Conservation (phyloP, 768 basidiomycete genomes). For the Jaapia argillacea region DNA sequence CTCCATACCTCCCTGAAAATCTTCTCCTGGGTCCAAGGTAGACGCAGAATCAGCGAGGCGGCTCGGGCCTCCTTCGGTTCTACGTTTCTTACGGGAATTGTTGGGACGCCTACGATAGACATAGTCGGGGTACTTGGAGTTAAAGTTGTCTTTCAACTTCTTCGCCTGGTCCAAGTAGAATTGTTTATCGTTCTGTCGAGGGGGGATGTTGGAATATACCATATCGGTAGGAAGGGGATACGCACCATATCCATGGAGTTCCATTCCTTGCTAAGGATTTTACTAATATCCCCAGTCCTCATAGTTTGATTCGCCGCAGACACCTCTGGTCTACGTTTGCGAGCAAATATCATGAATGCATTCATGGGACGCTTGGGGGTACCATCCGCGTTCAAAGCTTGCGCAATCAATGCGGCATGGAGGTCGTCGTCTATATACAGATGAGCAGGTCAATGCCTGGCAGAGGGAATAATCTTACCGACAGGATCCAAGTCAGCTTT, state of each 20-base stretch:
- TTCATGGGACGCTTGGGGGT: too few relatives aligned
- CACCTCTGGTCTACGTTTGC: too few relatives aligned
- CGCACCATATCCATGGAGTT: slow-evolving; percentile 65
- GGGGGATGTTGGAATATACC: slow-evolving; percentile 5
- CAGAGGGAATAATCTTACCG: too few relatives aligned
- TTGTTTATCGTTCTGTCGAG: slow-evolving; percentile 61
- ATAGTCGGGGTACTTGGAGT: slow-evolving; percentile 80
- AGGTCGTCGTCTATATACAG: too few relatives aligned
- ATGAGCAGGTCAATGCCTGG: too few relatives aligned
- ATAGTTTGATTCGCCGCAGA: too few relatives aligned
- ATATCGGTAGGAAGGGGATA: slow-evolving; percentile 6
- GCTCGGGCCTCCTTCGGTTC: slow-evolving; percentile 22
- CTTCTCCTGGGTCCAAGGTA: too few relatives aligned
- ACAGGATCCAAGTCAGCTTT: too few relatives aligned
- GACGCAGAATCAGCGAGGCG: slow-evolving; percentile 21
- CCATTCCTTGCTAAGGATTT: slow-evolving; percentile 84
- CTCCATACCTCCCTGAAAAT: too few relatives aligned
- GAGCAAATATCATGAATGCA: too few relatives aligned
- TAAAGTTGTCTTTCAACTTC: slow-evolving; percentile 78
- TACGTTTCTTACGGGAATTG: slow-evolving; percentile 65
- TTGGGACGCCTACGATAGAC: slow-evolving; percentile 84
- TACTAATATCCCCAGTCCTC: slow-evolving; percentile 87
- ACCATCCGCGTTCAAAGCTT: too few relatives aligned
- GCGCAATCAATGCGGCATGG: too few relatives aligned
- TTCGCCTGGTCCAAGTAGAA: slow-evolving; percentile 86